Conservation (phyloP, 192 early-diverging fungal species). For the Spizellomyces punctatus region DNA sequence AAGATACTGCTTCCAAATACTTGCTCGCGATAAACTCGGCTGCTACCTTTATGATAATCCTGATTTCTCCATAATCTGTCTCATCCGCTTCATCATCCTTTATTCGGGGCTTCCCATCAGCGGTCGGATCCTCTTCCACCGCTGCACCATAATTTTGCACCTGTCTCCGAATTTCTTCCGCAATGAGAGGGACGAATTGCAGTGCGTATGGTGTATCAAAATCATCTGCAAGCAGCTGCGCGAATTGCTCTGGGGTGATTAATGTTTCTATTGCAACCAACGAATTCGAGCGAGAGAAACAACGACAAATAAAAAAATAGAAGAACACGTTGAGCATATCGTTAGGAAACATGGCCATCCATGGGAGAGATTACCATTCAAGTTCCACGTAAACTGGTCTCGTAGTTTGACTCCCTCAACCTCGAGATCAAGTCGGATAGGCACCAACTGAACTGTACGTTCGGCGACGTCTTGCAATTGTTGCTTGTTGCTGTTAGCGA, state of each 20-base stretch:
- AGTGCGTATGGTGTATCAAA: conserved; percentile 38
- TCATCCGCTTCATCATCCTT: conserved; percentile 33
- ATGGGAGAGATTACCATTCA: conserved; percentile 49
- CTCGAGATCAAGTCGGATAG: conserved; percentile 55
- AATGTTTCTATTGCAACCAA: conserved; percentile 32
- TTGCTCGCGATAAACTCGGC: background rate
- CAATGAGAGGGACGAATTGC: conserved; percentile 66
- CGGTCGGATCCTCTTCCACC: conserved; percentile 41
- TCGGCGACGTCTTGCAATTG: conserved; percentile 28
- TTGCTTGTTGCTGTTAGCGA: conserved; percentile 15
- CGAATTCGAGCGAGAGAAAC: background rate
- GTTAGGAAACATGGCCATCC: no score
- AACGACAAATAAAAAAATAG: no score
- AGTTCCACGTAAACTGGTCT: conserved; percentile 60
- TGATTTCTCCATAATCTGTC: conserved; percentile 30
- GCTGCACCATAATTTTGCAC: conserved; percentile 49
- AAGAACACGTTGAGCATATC: no score
- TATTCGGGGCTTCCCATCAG: conserved; percentile 21
- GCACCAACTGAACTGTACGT: conserved; percentile 42
- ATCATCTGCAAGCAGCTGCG: conserved; percentile 40
- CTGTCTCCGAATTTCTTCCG: conserved; percentile 75
- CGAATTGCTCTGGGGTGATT: conserved; percentile 49
- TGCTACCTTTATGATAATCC: conserved; percentile 42
- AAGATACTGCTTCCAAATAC: background rate
- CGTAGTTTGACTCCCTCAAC: conserved; percentile 54